Conservation (phyloP, 2,329 filamentous ascomycete genomes). For the Beauveria caledonica region DNA sequence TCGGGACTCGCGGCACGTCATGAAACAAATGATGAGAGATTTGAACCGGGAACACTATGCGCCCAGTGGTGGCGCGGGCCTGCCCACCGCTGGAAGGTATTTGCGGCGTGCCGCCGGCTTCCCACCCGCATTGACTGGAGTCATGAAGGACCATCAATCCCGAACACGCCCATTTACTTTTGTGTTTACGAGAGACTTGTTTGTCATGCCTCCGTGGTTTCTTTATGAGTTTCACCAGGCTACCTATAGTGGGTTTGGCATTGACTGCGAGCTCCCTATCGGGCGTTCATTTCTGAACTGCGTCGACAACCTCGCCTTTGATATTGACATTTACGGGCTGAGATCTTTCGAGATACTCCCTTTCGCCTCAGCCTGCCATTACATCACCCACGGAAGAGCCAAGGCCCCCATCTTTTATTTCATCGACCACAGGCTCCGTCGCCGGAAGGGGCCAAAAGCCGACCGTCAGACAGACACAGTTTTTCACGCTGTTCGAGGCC, state of each 20-base stretch:
- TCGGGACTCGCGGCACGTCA: neutral
- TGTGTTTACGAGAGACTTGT: neutral
- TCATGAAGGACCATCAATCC: neutral
- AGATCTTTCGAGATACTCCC: too few species aligned
- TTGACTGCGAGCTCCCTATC: neutral
- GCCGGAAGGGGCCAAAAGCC: neutral
- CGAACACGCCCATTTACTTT: neutral
- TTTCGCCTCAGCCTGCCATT: too few species aligned
- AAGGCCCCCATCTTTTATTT: neutral
- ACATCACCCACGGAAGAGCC: accelerated
- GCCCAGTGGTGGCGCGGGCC: neutral
- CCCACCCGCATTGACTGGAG: neutral
- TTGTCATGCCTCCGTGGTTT: too few species aligned
- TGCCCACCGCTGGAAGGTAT: neutral
- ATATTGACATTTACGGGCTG: too few species aligned
- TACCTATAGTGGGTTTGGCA: too few species aligned
- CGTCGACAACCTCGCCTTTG: neutral
- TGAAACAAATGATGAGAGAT: neutral
- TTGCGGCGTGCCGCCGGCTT: neutral
- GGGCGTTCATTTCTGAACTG: neutral
- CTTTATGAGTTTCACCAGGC: too few species aligned
- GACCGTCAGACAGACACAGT: neutral
- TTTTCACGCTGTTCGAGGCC: neutral
- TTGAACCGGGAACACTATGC: too few species aligned
- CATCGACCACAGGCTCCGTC: neutral